A percentile compares a stretch with the other conserved stretches of the same genome.
Evolutionary conservation across 2,329 filamentous ascomycete species (phyloP).

Genomic region (Aspergillus sp.): DNA sequence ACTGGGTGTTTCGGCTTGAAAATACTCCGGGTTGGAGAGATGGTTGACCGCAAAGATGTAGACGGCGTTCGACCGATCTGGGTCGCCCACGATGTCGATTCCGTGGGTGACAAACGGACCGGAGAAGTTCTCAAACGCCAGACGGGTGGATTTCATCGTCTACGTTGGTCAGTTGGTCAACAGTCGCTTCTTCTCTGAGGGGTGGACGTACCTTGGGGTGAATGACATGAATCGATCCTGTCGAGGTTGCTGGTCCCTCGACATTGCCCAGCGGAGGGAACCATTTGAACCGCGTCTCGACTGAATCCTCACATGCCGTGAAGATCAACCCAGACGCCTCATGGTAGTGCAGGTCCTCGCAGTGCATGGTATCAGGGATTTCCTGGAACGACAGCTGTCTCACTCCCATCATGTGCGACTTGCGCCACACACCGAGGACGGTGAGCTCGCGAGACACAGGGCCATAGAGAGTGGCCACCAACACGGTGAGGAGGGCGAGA

Average conservation of each 20-base stretch:
- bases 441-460: slow-evolving; percentile 19
- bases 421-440: slow-evolving; percentile 24
- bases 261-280: slow-evolving; percentile 52
- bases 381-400: slow-evolving; percentile 34
- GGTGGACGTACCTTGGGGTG: slow-evolving; percentile 47
- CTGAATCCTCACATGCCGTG: slow-evolving; percentile 55
- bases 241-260: slow-evolving; percentile 31
- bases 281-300: slow-evolving; percentile 47
- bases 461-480: slow-evolving; percentile 20
- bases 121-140: slow-evolving; percentile 53
- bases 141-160: slow-evolving; percentile 47
- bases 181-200: neutral
- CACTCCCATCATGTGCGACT: slow-evolving; percentile 25
- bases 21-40: slow-evolving; percentile 48
- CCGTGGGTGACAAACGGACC: slow-evolving; percentile 60
- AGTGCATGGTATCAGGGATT: slow-evolving; percentile 55
- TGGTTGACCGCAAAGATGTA: slow-evolving; percentile 65
- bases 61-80: slow-evolving; percentile 42
- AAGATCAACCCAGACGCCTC: slow-evolving; percentile 50
- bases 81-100: slow-evolving; percentile 58
- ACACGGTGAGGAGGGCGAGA: slow-evolving; percentile 18
- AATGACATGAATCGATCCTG: slow-evolving; percentile 48
- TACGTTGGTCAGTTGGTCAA: slow-evolving; percentile 20
- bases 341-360: slow-evolving; percentile 62
- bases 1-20: slow-evolving; percentile 10